Evolutionary conservation across 164 flowering plant species (phyloP), one percentile per base, ranked within the genome.

Genomic region (Litsea cubeba): DNA sequence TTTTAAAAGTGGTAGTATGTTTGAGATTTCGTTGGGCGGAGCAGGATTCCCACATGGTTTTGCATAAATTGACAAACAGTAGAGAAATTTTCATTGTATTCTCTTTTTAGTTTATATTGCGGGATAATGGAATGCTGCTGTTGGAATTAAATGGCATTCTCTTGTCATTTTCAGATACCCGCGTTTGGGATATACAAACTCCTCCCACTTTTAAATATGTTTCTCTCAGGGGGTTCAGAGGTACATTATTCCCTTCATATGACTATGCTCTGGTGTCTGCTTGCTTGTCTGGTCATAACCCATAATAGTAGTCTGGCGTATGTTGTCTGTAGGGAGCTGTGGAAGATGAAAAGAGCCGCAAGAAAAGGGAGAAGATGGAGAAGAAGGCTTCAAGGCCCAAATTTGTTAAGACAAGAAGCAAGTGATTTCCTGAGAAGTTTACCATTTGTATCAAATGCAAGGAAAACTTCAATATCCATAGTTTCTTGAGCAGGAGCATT

Each of bases 301-400:
- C 46, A 40, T 40, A 40, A 40, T 40, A 40, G 60, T 20, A 54
- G 5, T 54, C 5, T 54, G 17, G 60, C 18, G 23, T 68, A n/a
- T 46, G 25, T 50, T 73, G 32, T 22, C 50, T 73, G 25, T 69
- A 94, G 97, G 97, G 84, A 51, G 85, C 6, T 5, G 75, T 62
- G 65, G 98, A 95, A 82, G 99, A 95, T 79, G 99, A 90, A 69
- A 93, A 91, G 79, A 88, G 88, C 62, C 90, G 97, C 14, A 95
- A 88, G 87, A 95, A 91, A 79, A 84, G 97, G 81, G 97, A 95
- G 78, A 95, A 90, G 84, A 84, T 93, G 94, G 99, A 95, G 85
- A 93, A 84, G 88, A 91, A 82, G 77, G 97, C 99, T 62, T 84
- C 97, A 57, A 85, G 93, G 79, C 77, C 70, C 74, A 90, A 91